Conservation (phyloP, 352 stramenopile genomes). For the Phytophthora pisi region DNA sequence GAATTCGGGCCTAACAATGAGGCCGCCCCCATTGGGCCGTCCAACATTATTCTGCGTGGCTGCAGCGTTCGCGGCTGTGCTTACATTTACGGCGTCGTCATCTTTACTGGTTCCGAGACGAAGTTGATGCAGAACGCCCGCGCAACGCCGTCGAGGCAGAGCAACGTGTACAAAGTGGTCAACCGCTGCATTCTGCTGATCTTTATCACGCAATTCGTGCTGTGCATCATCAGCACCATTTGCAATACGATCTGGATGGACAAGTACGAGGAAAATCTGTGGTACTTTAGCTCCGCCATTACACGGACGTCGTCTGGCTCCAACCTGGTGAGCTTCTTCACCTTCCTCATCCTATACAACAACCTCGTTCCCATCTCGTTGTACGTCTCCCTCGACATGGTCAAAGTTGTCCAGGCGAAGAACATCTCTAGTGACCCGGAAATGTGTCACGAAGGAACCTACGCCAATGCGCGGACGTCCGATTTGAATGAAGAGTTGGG, state of each 20-base stretch:
- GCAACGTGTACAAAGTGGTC: slow-evolving; percentile 71
- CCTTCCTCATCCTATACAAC: slow-evolving; percentile 96
- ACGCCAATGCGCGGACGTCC: slow-evolving; percentile 83
- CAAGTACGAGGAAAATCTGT: slow-evolving; percentile 42
- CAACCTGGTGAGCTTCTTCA: slow-evolving; percentile 88
- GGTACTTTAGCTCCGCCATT: slow-evolving; percentile 52
- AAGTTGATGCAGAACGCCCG: slow-evolving; percentile 87
- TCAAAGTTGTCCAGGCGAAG: slow-evolving; percentile 88
- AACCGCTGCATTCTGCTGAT: slow-evolving; percentile 77
- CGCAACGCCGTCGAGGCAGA: slow-evolving; percentile 71
- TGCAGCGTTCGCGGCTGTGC: slow-evolving; percentile 64
- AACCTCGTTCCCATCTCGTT: slow-evolving; percentile 98
- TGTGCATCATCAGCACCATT: slow-evolving; percentile 75
- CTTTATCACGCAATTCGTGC: slow-evolving; percentile 61
- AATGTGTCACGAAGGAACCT: slow-evolving; percentile 89
- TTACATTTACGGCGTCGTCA: slow-evolving; percentile 77
- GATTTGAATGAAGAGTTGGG: slow-evolving; percentile 94
- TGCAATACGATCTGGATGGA: slow-evolving; percentile 55
- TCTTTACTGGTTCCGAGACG: slow-evolving; percentile 92
- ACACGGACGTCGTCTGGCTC: slow-evolving; percentile 13
- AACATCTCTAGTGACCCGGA: slow-evolving; percentile 64
- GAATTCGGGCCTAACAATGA: slow-evolving; percentile 36
- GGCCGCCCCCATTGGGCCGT: slow-evolving; percentile 50
- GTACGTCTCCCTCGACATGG: slow-evolving; percentile 97
- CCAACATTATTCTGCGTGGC: slow-evolving; percentile 88